These are phyloP conservation scores for Houttuynia cordata DNA, from an alignment of 164 flowering plant genomes.

Conservation along the genomic window DNA sequence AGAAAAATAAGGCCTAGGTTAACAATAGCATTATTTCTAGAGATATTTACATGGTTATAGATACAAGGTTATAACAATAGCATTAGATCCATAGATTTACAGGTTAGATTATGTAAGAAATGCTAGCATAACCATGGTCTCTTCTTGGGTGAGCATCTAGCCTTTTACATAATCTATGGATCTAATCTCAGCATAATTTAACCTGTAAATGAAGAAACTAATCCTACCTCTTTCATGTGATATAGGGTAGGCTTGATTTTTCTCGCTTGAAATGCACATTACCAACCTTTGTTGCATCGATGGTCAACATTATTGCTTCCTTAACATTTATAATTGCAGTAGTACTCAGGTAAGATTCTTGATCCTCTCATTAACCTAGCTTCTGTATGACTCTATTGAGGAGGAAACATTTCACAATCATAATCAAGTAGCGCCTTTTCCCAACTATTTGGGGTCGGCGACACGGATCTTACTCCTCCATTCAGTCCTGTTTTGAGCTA, in stretches of 20 bases:
- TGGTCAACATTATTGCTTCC: slow-evolving; percentile 57
- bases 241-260: slow-evolving; percentile 60
- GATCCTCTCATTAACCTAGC: neutral
- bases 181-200: too few species aligned
- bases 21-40: slow-evolving; percentile 49
- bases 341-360: slow-evolving; percentile 33
- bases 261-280: slow-evolving; percentile 73
- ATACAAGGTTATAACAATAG: too few species aligned
- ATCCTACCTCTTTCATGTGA: neutral
- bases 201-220: neutral
- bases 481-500: too few species aligned
- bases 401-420: too few species aligned
- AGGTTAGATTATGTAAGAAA: too few species aligned
- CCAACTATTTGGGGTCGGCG: too few species aligned
- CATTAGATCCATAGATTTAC: too few species aligned
- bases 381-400: neutral
- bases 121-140: too few species aligned
- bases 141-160: slow-evolving; percentile 49
- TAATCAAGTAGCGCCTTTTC: too few species aligned
- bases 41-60: too few species aligned
- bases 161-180: neutral
- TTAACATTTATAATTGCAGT: slow-evolving; percentile 66
- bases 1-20: slow-evolving; percentile 63
- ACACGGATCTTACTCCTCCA: too few species aligned
- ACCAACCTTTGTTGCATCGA: slow-evolving; percentile 50